Evolutionary conservation across 2,329 filamentous ascomycete genomes (phyloP), one percentile per base, ranked within the genome.

Genomic region (Aureobasidium mangrovei): DNA sequence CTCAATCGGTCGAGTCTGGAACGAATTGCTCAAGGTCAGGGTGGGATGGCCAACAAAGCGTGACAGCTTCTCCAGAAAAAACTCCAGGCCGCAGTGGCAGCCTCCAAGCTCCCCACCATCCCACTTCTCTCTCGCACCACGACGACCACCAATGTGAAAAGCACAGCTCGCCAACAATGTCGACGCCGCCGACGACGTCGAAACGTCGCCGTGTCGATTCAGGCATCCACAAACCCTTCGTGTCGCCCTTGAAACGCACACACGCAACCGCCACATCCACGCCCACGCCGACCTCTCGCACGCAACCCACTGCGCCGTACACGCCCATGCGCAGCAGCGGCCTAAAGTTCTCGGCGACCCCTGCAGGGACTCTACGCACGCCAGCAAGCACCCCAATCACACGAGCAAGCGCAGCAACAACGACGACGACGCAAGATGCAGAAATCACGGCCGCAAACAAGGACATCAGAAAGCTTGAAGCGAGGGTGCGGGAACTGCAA

Each of bases 141-240:
- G 6, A n/a, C 38, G 43, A 46, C 28, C 6, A 46, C 29, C 6
- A 32, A 47, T 47, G 44, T 38, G 8, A 58, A 53, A 47, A 47
- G 7, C 4, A 1, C 7, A 35, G 32, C 32, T 7, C 10, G 35
- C 8, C 8, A 40, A 31, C 44, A 43, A 54, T 56, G 54, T 47
- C 54, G 27, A 12, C 54, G n/a, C 35, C 40, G n/a, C 40, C 32
- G 12, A 51, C 57, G 28, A 36, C 42, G 27, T n/a, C 51, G 10
- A 87, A 87, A 71, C 79, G 82, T 47, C 82, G 84, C 57, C 80
- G 82, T 59, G 71, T 85, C 58, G 76, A 83, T 56, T 71, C 77
- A n/a, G 77, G 78, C 5, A 77, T 88, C 45, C 77, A 78, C 58
- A 85, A 83, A 64, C 85, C 85, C 0, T 89, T 89, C 71, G 83